Evolutionary conservation across 2,329 filamentous ascomycete species (phyloP).

Genomic region (Chaetomium strumarium): DNA sequence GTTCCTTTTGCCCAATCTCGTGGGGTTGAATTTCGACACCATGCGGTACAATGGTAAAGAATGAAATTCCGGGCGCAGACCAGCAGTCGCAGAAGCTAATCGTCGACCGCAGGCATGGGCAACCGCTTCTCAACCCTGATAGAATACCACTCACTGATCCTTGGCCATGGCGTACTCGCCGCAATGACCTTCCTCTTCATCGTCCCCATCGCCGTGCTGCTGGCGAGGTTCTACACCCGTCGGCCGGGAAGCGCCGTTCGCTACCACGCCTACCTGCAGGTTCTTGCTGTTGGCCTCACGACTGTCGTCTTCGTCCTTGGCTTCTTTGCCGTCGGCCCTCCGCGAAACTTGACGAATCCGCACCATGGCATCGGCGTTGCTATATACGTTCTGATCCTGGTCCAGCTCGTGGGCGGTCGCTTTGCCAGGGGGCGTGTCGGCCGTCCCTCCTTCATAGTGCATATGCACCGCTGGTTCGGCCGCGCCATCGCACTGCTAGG

Average conservation of each 20-base stretch:
- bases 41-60: conserved; percentile 75
- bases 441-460: conserved; percentile 45
- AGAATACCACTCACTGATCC: conserved; percentile 65
- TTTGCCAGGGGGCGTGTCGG: conserved; percentile 50
- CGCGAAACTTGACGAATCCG: conserved; percentile 68
- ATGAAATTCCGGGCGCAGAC: neutral
- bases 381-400: conserved; percentile 65
- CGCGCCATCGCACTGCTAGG: conserved; percentile 72
- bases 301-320: conserved; percentile 70
- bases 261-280: conserved; percentile 68
- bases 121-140: conserved; percentile 66
- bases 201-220: conserved; percentile 67
- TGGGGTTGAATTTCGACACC: conserved; percentile 71
- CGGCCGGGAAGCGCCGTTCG: conserved; percentile 57
- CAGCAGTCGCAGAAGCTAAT: neutral
- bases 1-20: conserved; percentile 71
- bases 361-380: conserved; percentile 81
- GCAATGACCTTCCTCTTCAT: conserved; percentile 69
- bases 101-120: conserved; percentile 60
- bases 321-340: conserved; percentile 70
- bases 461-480: conserved; percentile 86
- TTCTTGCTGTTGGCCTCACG: conserved; percentile 60
- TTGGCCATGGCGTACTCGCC: conserved; percentile 66
- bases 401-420: conserved; percentile 65
- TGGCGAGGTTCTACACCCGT: conserved; percentile 63